These are phyloP conservation scores for Alternaria sp. DNA, from an alignment of 2,329 filamentous ascomycete genomes.

Conservation along the genomic window DNA sequence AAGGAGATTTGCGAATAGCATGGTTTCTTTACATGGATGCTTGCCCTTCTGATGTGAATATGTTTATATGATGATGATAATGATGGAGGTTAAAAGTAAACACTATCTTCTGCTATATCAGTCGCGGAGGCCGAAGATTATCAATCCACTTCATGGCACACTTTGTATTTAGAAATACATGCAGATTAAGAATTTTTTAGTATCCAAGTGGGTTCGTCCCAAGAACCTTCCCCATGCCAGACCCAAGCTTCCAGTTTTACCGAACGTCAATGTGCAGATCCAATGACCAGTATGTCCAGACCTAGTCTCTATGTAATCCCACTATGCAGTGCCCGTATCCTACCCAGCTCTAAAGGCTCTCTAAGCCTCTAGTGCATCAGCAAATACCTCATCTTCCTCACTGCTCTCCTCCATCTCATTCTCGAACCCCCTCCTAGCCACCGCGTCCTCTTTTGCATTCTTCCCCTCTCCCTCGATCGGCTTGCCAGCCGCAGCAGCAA, in stretches of 20 bases:
- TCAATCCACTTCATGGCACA: not conserved
- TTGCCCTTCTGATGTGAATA: not conserved
- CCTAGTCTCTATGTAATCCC: not conserved
- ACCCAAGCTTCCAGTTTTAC: not conserved
- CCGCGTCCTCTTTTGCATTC: not conserved
- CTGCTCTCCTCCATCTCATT: not conserved
- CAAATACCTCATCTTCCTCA: constrained; percentile 1
- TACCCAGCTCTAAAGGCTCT: not conserved
- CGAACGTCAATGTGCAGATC: not conserved
- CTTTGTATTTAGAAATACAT: not conserved
- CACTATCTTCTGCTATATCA: not conserved
- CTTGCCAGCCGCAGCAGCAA: not conserved
- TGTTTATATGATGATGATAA: not conserved
- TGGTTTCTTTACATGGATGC: not conserved
- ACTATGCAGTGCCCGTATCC: no score
- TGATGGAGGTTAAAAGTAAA: not conserved
- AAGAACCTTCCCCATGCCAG: not conserved
- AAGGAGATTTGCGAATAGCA: constrained; percentile 1
- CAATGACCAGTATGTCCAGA: not conserved
- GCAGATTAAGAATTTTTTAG: not conserved
- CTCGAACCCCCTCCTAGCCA: not conserved
- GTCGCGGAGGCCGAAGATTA: not conserved
- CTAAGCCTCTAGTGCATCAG: constrained; percentile 1
- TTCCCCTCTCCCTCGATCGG: not conserved
- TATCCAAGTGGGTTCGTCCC: not conserved